Evolutionary conservation across 441 rosid genomes (phyloP).

Genomic region (Omphalea diandra): DNA sequence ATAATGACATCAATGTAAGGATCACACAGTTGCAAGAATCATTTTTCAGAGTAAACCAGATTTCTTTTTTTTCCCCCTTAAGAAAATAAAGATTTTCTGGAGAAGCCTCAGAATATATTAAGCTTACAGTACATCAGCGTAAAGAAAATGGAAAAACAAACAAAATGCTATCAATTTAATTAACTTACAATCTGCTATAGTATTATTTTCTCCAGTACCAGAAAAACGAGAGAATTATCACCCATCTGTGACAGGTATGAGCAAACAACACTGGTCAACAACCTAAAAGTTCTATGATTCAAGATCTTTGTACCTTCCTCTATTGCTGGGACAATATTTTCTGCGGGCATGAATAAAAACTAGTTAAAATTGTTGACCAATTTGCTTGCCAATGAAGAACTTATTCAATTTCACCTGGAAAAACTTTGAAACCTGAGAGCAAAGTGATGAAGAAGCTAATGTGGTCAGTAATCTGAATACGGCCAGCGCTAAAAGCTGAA

Average conservation of each 20-base stretch:
- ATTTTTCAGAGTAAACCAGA: neutral
- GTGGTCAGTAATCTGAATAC: constrained; percentile 62
- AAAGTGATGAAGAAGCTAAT: constrained; percentile 71
- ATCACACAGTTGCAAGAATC: constrained; percentile 6
- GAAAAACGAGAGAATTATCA: constrained; percentile 56
- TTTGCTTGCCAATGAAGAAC: constrained; percentile 12
- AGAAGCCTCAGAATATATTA: neutral
- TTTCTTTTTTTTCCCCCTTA: neutral
- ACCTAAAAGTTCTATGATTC: constrained; percentile 45
- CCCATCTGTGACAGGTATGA: constrained; percentile 65
- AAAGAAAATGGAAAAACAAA: neutral
- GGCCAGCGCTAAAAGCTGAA: constrained; percentile 63
- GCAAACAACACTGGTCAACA: constrained; percentile 46
- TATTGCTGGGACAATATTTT: constrained; percentile 27
- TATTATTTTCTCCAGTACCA: constrained; percentile 51
- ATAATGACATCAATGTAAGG: constrained; percentile 15
- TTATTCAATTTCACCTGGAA: constrained; percentile 47
- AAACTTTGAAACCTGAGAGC: constrained; percentile 53
- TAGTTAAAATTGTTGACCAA: constrained; percentile 13
- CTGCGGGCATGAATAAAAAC: constrained; percentile 40
- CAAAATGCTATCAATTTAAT: constrained; percentile 15
- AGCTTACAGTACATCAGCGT: neutral
- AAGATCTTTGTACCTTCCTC: constrained; percentile 36
- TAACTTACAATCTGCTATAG: constrained; percentile 64
- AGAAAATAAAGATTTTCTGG: neutral